Conservation (phyloP, 257 asterid genomes). For the Osmanthus fragrans region DNA sequence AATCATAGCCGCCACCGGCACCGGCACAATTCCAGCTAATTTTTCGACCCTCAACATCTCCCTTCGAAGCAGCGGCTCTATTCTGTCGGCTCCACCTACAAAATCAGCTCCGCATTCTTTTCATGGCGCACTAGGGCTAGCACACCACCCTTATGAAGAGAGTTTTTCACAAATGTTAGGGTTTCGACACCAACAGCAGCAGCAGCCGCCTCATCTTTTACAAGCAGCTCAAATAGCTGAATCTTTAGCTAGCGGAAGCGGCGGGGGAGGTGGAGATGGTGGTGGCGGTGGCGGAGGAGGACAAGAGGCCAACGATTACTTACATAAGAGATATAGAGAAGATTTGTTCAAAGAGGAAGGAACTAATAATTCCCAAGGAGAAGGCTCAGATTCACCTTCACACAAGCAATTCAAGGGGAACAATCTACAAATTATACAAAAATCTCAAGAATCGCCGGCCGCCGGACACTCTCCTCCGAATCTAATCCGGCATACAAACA, state of each 20-base stretch:
- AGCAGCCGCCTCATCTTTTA: conserved; percentile 35
- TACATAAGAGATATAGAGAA: conserved; percentile 69
- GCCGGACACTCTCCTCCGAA: conserved; percentile 38
- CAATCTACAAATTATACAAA: conserved; percentile 26
- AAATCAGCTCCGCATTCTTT: conserved; percentile 68
- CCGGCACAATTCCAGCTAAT: conserved; percentile 81
- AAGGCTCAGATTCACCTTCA: conserved; percentile 53
- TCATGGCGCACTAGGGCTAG: conserved; percentile 54
- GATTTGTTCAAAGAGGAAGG: conserved; percentile 67
- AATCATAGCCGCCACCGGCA: conserved; percentile 75
- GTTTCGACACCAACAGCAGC: conserved; percentile 46
- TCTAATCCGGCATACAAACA: conserved; percentile 39
- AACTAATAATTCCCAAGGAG: conserved; percentile 35
- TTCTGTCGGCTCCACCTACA: conserved; percentile 62
- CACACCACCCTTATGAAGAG: conserved; percentile 55
- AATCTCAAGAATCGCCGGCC: conserved; percentile 30
- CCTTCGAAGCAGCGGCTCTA: conserved; percentile 66
- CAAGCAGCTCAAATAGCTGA: conserved; percentile 46
- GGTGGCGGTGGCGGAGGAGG: conserved; percentile 30
- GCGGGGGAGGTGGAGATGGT: conserved; percentile 26
- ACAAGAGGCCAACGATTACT: conserved; percentile 49
- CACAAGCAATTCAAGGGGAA: conserved; percentile 50
- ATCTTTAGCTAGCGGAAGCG: conserved; percentile 32
- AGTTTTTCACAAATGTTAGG: conserved; percentile 69
- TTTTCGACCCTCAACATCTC: conserved; percentile 65